These are phyloP conservation scores for Vaccinium corymbosum DNA, from an alignment of 148 eudicot species.

Conservation along the genomic window DNA sequence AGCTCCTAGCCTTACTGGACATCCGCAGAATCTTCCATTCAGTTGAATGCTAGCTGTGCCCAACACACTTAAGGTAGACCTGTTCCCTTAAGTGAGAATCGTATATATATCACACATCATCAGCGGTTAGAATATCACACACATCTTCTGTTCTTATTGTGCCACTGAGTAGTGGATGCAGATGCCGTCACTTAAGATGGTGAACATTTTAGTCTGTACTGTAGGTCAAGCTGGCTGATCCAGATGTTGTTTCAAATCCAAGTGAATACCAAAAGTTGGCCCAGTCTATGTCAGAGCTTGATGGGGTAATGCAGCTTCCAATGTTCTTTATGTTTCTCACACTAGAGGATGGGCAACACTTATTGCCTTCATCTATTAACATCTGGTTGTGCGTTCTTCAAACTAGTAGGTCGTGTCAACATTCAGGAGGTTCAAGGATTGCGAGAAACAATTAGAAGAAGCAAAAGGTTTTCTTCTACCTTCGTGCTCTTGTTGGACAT, in stretches of 20 bases:
- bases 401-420: conserved; percentile 65
- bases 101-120: too few species aligned
- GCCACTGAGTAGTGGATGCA: neutral
- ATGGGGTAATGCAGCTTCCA: conserved; percentile 50
- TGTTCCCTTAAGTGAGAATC: too few species aligned
- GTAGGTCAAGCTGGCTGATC: conserved; percentile 91
- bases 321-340: neutral
- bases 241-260: conserved; percentile 89
- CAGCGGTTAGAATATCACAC: too few species aligned
- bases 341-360: neutral
- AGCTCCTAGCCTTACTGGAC: neutral
- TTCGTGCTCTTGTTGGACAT: neutral
- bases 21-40: neutral
- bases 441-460: conserved; percentile 86
- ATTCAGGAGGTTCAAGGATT: conserved; percentile 75
- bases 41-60: neutral
- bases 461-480: conserved; percentile 56
- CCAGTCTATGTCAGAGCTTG: conserved; percentile 85
- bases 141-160: neutral
- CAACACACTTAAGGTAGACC: neutral
- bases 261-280: conserved; percentile 91
- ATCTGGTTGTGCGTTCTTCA: conserved; percentile 11
- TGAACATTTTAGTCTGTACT: conserved; percentile 10
- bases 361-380: neutral
- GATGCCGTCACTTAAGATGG: neutral